Conservation (phyloP, 805 yeast species). For the Wickerhamiella sorbophila region DNA sequence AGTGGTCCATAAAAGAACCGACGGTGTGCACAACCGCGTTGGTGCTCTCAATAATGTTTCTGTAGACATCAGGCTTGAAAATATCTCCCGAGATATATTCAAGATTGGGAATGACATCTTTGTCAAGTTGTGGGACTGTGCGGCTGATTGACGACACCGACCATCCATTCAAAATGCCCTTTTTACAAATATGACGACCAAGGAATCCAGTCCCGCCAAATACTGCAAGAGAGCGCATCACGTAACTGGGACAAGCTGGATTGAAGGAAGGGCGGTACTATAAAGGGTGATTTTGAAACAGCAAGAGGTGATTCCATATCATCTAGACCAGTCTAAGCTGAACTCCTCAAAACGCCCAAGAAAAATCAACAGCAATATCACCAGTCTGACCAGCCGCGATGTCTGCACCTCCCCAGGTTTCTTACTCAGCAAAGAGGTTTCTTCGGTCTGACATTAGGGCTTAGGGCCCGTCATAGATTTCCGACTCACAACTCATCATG, state of each 20-base stretch:
- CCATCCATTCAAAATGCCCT: constrained; percentile 12
- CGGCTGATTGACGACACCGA: constrained; percentile 48
- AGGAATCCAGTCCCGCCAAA: constrained; percentile 85
- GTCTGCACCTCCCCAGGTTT: too few relatives aligned
- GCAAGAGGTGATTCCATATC: too few relatives aligned
- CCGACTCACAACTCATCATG: constrained; percentile 6
- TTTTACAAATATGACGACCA: constrained; percentile 34
- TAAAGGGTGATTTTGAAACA: too few relatives aligned
- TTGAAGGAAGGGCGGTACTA: too few relatives aligned
- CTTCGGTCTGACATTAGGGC: constrained; percentile 7
- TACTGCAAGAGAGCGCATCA: constrained; percentile 33
- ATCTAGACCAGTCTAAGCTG: too few relatives aligned
- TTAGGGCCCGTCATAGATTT: constrained; percentile 4
- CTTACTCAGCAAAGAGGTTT: too few relatives aligned
- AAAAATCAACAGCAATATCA: too few relatives aligned
- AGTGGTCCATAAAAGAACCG: constrained; percentile 60
- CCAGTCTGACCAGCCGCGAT: too few relatives aligned
- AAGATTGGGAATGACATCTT: constrained; percentile 29
- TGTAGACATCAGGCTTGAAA: constrained; percentile 48
- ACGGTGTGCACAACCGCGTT: constrained; percentile 69
- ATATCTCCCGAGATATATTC: constrained; percentile 56
- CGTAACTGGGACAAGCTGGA: too few relatives aligned
- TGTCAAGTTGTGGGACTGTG: constrained; percentile 18
- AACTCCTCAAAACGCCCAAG: too few relatives aligned
- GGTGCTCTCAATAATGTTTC: constrained; percentile 32